Evolutionary conservation across 2,329 filamentous ascomycete species (phyloP).

Genomic region (Aureobasidium sp.): DNA sequence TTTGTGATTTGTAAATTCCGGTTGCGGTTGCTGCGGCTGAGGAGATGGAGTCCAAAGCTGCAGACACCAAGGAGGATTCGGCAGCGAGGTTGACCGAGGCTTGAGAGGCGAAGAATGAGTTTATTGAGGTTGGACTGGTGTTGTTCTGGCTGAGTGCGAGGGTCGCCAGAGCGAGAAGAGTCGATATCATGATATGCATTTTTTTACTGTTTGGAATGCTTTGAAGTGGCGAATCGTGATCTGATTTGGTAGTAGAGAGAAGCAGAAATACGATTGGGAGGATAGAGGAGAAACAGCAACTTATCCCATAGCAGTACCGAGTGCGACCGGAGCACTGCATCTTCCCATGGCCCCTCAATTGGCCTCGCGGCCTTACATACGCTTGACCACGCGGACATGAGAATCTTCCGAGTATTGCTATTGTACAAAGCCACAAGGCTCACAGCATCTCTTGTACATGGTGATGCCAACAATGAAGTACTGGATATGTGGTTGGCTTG

Average conservation of each 20-base stretch:
- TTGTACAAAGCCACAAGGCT: background rate
- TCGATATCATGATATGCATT: background rate
- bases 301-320: background rate
- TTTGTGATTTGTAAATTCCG: background rate
- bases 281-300: background rate
- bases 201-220: background rate
- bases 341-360: background rate
- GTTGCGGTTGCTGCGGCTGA: constrained; percentile 2
- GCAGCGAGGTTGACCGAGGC: constrained; percentile 2
- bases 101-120: background rate
- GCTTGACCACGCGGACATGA: background rate
- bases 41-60: background rate
- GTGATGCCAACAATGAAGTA: background rate
- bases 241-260: background rate
- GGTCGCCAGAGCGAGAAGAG: background rate
- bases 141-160: background rate
- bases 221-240: background rate
- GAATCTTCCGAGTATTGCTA: background rate
- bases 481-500: background rate
- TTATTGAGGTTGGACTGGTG: background rate
- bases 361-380: background rate
- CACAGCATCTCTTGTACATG: background rate
- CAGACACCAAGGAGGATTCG: background rate
- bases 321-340: background rate
- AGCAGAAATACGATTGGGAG: background rate